Base-by-base conservation (phyloP, 2,329 filamentous ascomycete genomes). In the Akanthomyces lecanii region DNA sequence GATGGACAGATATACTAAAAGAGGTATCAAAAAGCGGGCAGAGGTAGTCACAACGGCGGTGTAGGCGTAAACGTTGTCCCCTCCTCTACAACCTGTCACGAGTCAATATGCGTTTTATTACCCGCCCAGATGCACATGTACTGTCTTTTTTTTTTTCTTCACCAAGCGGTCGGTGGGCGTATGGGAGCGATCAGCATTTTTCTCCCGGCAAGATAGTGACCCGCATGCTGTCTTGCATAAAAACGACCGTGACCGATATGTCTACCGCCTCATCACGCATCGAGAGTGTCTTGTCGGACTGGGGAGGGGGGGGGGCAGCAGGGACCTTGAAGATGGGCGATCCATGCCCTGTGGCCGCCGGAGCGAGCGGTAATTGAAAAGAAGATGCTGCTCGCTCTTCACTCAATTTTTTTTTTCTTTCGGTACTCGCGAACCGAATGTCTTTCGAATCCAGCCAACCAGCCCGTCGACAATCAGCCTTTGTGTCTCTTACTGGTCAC, bases 201-300 rank as follows among this genome's bases (percentile, higher is more conserved):
- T 10, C 21, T 59, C 21, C 25, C 47, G 45, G 36, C 23, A n/a
- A 21, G 5, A 54, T 33, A 47, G 50, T 61, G 59, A 54, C 50
- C 48, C 50, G 59, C 59, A 54, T 38, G 30, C 40, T 61, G 50
- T 54, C 50, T 61, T 61, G 59, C 59, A 61, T 61, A 38, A 42
- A 54, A 40, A 53, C 8, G 50, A 45, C 47, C 47, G 40, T 45
- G 50, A 54, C 58, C 11, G 28, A 52, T 21, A 21, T 52, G 25
- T 50, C n/a, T 33, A 42, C 33, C 18, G 23, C 47, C 45, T 59
- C 38, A 52, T 48, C 45, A 12, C 28, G n/a, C 45, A 59, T 40
- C 18, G 11, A 40, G 40, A n/a, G 42, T 21, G 54, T 18, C 28
- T 40, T 47, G 54, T 16, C 11, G 14, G 42, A 47, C 54, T 21